Conservation (phyloP, 495 filamentous ascomycete species). For the Talaromyces wortmannii region DNA sequence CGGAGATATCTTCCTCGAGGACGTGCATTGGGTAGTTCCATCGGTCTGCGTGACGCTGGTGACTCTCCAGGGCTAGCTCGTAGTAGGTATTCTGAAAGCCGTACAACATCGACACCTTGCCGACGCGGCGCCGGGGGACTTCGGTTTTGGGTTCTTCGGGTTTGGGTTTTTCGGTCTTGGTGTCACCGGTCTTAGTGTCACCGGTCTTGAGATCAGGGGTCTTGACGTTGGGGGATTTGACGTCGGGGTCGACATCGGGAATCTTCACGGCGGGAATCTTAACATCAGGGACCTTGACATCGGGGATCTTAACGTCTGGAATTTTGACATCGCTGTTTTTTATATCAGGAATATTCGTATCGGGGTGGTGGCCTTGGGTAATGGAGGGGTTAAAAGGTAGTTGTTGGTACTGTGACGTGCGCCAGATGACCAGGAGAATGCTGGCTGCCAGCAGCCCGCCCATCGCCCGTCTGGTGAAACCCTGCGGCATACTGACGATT, state of each 20-base stretch:
- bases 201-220: not conserved
- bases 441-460: conserved; percentile 2
- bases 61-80: conserved; percentile 32
- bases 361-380: too few relatives aligned
- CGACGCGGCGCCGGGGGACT: conserved; percentile 5
- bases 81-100: conserved; percentile 21
- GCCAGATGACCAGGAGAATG: conserved; percentile 1
- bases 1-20: conserved; percentile 22
- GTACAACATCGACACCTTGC: conserved; percentile 26
- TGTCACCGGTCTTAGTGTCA: not conserved
- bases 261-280: too few relatives aligned
- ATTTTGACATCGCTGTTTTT: too few relatives aligned
- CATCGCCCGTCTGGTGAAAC: conserved; percentile 4
- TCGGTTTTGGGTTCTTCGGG: not conserved
- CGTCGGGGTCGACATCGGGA: not conserved
- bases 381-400: too few relatives aligned
- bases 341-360: too few relatives aligned
- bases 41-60: conserved; percentile 25
- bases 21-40: conserved; percentile 34
- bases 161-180: not conserved
- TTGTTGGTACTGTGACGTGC: conserved; percentile 1
- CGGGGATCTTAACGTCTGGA: too few relatives aligned
- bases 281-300: too few relatives aligned
- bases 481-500: not conserved
- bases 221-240: not conserved